Evolutionary conservation across 495 filamentous ascomycete species (phyloP), one percentile per base, ranked within the genome.

Genomic region (Penicillium atrosanguineum): DNA sequence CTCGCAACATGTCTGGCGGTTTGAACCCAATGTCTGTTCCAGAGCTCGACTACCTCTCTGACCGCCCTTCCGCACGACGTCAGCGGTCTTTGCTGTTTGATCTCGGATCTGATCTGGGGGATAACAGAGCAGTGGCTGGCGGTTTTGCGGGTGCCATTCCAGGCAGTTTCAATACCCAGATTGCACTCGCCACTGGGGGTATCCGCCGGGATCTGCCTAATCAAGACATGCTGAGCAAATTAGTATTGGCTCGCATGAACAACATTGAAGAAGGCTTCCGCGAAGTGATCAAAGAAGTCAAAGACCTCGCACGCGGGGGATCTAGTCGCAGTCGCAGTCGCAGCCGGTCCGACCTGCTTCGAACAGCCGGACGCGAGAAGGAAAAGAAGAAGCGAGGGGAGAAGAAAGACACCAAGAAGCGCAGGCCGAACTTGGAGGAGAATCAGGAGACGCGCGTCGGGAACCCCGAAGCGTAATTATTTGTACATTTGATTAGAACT

Each of bases 161-260:
- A 2, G 84, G 86, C n/a, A 90, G 85, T 52, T 89, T 92, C 65
- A 83, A 83, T 26, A 93, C 87, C 11, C 85, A 90, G 69, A 84
- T 91, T 79, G 88, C 83, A 15, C 83, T 87, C 72, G 84, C 86
- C 4, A 82, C 83, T 0, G 82, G 82, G 3, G 63, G 69, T 11
- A 62, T 72, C 19, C 65, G 61, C 38, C 73, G 75, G 8, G 67
- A 65, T 7, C 69, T 68, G 26, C 62, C 66, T 1, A 63, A 64
- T 9, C 83, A 89, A 57, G 83, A 86, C 56, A 80, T 84, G 66
- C 86, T 95, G 69, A 85, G 84, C 56, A 82, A 88, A 44, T 72
- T 95, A n/a, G 87, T 96, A 68, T 74, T 96, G n/a, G 89, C 90
- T 6, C 78, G 90, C 47, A 96, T 97, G 87, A 91, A 91, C 57